Evolutionary conservation across 305 asterid genomes (phyloP).

Genomic region (Fraxinus xanthoxyloides): DNA sequence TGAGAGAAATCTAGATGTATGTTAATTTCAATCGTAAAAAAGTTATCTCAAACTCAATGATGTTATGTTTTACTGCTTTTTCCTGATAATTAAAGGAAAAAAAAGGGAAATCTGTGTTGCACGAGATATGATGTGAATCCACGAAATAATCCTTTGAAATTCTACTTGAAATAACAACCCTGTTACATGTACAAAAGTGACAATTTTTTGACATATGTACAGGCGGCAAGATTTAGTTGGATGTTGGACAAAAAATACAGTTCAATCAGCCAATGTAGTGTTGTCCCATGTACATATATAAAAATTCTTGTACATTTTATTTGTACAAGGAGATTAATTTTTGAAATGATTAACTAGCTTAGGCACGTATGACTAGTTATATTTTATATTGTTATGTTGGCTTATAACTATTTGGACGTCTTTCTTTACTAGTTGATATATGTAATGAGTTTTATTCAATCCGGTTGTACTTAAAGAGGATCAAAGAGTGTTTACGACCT

Average conservation of each 20-base stretch:
- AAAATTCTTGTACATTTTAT: too few species aligned
- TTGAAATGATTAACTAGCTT: not conserved
- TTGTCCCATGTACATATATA: too few species aligned
- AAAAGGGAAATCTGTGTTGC: not conserved
- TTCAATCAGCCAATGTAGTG: too few species aligned
- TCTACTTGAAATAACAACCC: not conserved
- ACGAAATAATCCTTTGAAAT: not conserved
- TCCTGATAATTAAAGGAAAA: not conserved
- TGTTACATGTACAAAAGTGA: too few species aligned
- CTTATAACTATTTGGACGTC: not conserved
- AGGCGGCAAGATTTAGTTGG: too few species aligned
- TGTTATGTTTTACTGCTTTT: not conserved
- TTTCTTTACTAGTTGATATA: not conserved
- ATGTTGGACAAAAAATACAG: too few species aligned
- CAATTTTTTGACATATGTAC: too few species aligned
- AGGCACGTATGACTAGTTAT: not conserved
- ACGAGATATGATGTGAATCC: not conserved
- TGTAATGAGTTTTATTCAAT: not conserved
- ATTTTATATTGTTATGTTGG: not conserved
- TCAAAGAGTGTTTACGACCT: not conserved
- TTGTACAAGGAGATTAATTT: too few species aligned
- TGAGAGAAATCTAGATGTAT: slow-evolving; percentile 9
- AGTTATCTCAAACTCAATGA: not conserved
- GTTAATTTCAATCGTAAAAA: slow-evolving; percentile 4
- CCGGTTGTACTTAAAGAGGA: not conserved